Evolutionary conservation across 805 yeast genomes (phyloP), one percentile per base, ranked within the genome.

Genomic region (Metschnikowia matae): DNA sequence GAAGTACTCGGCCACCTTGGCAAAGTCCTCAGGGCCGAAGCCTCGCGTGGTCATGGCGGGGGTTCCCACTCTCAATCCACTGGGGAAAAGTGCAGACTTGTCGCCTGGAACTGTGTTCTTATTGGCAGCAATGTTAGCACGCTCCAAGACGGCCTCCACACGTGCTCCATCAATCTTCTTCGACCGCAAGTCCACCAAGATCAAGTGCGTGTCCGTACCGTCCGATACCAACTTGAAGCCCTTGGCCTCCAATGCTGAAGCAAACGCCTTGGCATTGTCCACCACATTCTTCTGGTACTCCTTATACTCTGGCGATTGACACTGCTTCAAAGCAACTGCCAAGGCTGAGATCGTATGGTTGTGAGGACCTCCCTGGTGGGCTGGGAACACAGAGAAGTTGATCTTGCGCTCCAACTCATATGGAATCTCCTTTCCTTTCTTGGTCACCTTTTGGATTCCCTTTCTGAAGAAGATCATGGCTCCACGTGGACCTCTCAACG

Each of bases 291-390:
- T 72, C 74, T 92, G 98, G 76, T 92, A 92, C 62, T 82, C 78
- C 68, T 81, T 85, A 77, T 84, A 92, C 69, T 89, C 97, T 36
- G 96, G 96, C 43, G 92, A 78, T 47, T 81, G 76, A 50, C 96
- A 91, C 77, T 92, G 98, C 67, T 89, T 89, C 64, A 92, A 80
- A 36, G 98, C 98, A 51, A 90, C 92, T 32, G 98, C 96, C 61
- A 92, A 78, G 18, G 98, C 98, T 56, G 96, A 83, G 65, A 92
- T 92, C 62, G 98, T 92, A 74, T 92, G 97, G 77, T 92, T 92
- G 73, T 92, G 98, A 60, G 99, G 99, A 66, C 99, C 99, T 78
- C 99, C 99, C 78, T 92, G 99, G 71, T 92, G 98, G 57, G 96
- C 98, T 61, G 99, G 99, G 88, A 92, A 92, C 50, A 92, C 98